Evolutionary conservation across 1,284 basidiomycete species (phyloP), one percentile per base, ranked within the genome.

Genomic region (Golubevia pallescens): DNA sequence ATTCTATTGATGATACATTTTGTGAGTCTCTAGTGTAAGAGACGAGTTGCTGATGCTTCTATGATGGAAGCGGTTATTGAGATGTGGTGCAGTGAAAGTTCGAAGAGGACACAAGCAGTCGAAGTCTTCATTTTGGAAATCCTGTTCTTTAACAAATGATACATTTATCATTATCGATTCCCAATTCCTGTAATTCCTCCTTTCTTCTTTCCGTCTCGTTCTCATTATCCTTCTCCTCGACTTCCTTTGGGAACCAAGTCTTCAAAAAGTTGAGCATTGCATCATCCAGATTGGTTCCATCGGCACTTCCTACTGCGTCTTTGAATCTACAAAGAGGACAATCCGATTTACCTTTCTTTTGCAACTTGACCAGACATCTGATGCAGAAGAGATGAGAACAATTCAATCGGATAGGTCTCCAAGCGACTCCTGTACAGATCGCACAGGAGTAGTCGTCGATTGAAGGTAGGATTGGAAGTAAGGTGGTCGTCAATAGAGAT

Each of bases 331-430:
- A 98, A 82, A 97, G 89, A 0, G 95, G 95, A 85, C 95, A 98
- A 70, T 92, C 88, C 10, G 88, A 89, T 75, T 92, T 90, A 0
- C 91, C 90, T 14, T 92, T 88, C 79, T 92, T 93, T 87, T 98
- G 95, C 90, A 98, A 92, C 87, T 97, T 97, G 58, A 94, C 93
- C 16, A 98, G 88, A 85, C 95, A 97, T 60, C 91, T 89, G 21
- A 71, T 93, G 76, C 95, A 97, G 86, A 97, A 97, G n/a, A 96
- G 87, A 85, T 97, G 95, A 0, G 91, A 89, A 75, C 95, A 98
- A 24, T 87, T 86, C 2, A 98, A 88, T 2, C 94, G 88, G 63
- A 98, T 93, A 7, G 84, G 77, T 20, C 81, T 67, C 76, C 77
- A 87, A 7, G 86, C 87, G 8, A 87, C 78, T 32, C 86, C 85